phyloP scores from a whole-genome alignment of 2,329 filamentous ascomycete genomes.

The Fusarium sp. region DNA sequence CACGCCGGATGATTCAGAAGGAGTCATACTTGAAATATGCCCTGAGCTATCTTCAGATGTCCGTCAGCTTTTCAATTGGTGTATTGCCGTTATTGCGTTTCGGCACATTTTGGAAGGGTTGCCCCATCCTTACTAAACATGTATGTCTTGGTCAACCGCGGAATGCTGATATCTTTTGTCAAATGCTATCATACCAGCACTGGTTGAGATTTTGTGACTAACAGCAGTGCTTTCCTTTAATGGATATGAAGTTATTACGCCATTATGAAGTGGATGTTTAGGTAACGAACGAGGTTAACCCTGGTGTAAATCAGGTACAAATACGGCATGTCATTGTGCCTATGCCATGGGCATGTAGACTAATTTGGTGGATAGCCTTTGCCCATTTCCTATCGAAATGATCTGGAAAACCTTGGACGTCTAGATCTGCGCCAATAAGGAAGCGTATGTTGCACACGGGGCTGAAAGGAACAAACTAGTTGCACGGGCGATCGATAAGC shows the following conservation, averaged over 20 bases:
- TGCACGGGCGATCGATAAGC: conserved; percentile 19
- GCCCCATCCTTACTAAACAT: too few relatives aligned
- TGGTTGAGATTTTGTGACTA: conserved; percentile 4
- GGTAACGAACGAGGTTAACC: conserved; percentile 14
- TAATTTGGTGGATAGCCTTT: neutral
- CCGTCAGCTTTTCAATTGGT: neutral
- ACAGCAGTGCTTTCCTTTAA: neutral
- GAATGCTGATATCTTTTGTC: neutral
- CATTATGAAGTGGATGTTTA: neutral
- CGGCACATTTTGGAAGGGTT: too few relatives aligned
- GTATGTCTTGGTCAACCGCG: too few relatives aligned
- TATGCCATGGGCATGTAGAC: neutral
- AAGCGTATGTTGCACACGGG: conserved; percentile 26
- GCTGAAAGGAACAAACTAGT: conserved; percentile 23
- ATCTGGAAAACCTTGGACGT: neutral
- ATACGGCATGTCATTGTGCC: too few relatives aligned
- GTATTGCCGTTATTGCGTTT: too few relatives aligned
- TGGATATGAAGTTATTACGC: conserved; percentile 1
- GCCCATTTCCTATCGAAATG: neutral
- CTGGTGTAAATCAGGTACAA: conserved; percentile 1
- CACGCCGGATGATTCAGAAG: conserved; percentile 38
- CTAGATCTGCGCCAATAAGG: conserved; percentile 23
- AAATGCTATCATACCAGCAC: too few relatives aligned
- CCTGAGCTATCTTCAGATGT: too few relatives aligned
- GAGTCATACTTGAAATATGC: conserved; percentile 20